Base-by-base conservation (phyloP, 768 basidiomycete genomes). In the Russula compacta region DNA sequence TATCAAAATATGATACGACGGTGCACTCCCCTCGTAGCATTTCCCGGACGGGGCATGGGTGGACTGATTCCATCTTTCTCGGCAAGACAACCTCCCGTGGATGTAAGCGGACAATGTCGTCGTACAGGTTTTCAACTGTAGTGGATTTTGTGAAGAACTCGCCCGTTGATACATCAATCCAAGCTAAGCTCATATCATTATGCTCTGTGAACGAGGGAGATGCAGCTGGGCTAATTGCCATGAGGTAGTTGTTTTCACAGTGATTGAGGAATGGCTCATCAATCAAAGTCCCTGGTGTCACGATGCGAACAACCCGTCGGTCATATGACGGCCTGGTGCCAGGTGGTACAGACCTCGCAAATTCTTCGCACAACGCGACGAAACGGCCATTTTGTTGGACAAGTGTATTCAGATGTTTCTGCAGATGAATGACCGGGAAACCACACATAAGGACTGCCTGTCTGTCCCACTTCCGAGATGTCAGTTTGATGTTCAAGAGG, bases 361-460 rank as follows among this genome's bases (percentile, higher is more conserved):
- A 94, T 71, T 98, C 95, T 72, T 98, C 95, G 69, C 95, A 95
- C 73, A 97, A 78, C 36, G 95, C 94, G 12, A 97, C 93, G 66
- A 89, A 93, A 24, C 85, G 85, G 51, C 84, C 85, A 63, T 92
- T 80, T 63, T 86, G 81, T 70, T 92, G 87, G 6, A 98, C 87
- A 39, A 98, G 77, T 17, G 84, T 77, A 72, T 92, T 95, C 70
- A 97, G 80, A 72, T 95, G 79, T 69, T 88, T 92, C 75, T 92
- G 86, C 42, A 95, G 79, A 65, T 95, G 89, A 64, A 80, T 71
- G 29, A 93, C 73, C 0, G 95, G 95, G 72, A 98, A 98, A 19
- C 95, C 95, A 68, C 90, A 90, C 86, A 98, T 95, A 10, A 81
- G 78, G 46, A 92, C 77, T 44, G 81, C 79, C 15, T 79, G 75